A percentile compares a stretch with the other conserved stretches of the same genome.
Evolutionary conservation across 345 rosid species (phyloP).

Genomic region (Euclidium syriacum): DNA sequence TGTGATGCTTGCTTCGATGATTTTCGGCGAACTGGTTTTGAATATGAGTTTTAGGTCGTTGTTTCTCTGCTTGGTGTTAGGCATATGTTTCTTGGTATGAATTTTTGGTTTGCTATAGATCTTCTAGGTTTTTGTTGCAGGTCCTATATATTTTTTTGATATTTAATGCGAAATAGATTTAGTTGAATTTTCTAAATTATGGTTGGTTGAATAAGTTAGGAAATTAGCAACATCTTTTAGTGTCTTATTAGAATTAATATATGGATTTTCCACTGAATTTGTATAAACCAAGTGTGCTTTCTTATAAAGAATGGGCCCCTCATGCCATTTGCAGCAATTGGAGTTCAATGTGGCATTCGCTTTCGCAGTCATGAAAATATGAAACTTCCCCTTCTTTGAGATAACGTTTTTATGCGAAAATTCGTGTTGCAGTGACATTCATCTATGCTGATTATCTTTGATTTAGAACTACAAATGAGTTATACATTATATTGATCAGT

Average conservation of each 20-base stretch:
- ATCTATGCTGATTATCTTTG: slow-evolving; percentile 12
- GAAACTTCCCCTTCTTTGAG: slow-evolving; percentile 12
- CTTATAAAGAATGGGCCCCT: slow-evolving; percentile 21
- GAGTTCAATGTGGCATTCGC: slow-evolving; percentile 23
- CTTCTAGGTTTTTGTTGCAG: slow-evolving; percentile 9
- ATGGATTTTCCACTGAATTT: slow-evolving; percentile 51
- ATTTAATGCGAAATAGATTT: slow-evolving; percentile 1
- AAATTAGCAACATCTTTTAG: slow-evolving; percentile 13
- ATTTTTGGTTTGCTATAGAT: no score
- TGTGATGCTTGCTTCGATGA: no score
- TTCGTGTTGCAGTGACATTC: slow-evolving; percentile 6
- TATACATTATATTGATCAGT: neutral
- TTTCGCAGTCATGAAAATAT: slow-evolving; percentile 29
- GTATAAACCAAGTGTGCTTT: slow-evolving; percentile 24
- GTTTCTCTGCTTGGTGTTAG: no score
- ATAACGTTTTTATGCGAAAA: neutral
- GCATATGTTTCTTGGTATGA: no score
- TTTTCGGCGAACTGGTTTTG: no score
- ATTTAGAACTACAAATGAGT: neutral
- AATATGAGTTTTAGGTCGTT: no score
- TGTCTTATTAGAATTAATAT: slow-evolving; percentile 14
- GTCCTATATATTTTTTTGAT: slow-evolving; percentile 25
- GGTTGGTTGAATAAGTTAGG: slow-evolving; percentile 27
- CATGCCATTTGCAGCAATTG: slow-evolving; percentile 19
- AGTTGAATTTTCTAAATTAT: slow-evolving; percentile 12